phyloP scores from a whole-genome alignment of 225 moss, liverwort and hornwort genomes.

The Pseudoscleropodium purum region DNA sequence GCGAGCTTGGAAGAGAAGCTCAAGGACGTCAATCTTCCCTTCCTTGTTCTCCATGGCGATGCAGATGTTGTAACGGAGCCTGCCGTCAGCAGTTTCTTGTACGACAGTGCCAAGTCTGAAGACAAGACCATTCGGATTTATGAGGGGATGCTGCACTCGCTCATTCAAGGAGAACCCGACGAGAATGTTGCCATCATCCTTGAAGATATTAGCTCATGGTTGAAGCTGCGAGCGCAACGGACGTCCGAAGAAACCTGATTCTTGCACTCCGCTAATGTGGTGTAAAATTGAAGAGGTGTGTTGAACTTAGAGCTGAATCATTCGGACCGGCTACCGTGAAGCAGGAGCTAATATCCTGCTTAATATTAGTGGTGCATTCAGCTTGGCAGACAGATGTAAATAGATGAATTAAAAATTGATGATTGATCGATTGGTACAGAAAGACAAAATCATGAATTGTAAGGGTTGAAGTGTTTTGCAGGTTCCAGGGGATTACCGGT shows the following conservation, averaged over 20 bases:
- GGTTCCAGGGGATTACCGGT: neutral
- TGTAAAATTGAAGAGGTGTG: neutral
- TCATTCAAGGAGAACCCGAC: constrained; percentile 82
- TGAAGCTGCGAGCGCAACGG: constrained; percentile 52
- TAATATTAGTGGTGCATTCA: neutral
- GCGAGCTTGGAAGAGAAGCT: constrained; percentile 54
- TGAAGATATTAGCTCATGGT: constrained; percentile 66
- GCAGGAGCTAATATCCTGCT: neutral
- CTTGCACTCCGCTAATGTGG: neutral
- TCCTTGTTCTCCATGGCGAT: constrained; percentile 82
- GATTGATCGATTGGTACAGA: neutral
- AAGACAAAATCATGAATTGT: neutral
- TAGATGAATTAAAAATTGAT: neutral
- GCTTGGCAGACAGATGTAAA: neutral
- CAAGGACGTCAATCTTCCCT: constrained; percentile 70
- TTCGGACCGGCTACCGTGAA: neutral
- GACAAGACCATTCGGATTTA: constrained; percentile 86
- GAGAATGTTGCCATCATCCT: constrained; percentile 80
- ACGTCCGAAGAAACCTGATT: neutral
- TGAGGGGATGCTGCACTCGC: constrained; percentile 77
- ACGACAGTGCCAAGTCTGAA: constrained; percentile 50
- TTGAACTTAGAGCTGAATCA: neutral
- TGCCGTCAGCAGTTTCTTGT: constrained; percentile 66
- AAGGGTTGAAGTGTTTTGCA: neutral
- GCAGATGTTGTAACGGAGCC: constrained; percentile 89